Evolutionary conservation across 2,329 filamentous ascomycete species (phyloP).

Genomic region (Calonectria fujianensis): DNA sequence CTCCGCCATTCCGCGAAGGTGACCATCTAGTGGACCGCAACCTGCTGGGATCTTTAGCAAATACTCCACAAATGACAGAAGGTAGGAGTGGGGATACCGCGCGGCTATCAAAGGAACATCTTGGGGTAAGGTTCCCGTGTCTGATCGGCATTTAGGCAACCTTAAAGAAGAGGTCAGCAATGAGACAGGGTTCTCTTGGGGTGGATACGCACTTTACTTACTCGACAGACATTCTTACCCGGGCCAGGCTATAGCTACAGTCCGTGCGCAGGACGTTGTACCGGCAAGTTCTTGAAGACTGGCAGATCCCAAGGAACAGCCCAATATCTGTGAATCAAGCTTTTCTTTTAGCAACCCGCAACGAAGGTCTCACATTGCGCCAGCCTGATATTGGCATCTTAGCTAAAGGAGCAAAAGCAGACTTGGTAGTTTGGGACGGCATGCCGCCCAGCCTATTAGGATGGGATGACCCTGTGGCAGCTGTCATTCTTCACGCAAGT

Average conservation of each 20-base stretch:
- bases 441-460: conserved; percentile 69
- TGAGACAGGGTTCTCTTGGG: conserved; percentile 68
- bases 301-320: conserved; percentile 65
- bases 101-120: no score
- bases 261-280: conserved; percentile 63
- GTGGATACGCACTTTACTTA: conserved; percentile 74
- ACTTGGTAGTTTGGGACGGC: conserved; percentile 71
- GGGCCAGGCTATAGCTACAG: conserved; percentile 74
- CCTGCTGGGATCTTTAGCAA: no score
- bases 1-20: no score
- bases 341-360: conserved; percentile 72
- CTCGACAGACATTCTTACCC: conserved; percentile 69
- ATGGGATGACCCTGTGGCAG: conserved; percentile 73
- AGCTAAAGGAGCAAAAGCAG: conserved; percentile 70
- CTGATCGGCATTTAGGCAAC: no score
- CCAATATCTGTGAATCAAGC: conserved; percentile 73
- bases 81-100: no score
- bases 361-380: conserved; percentile 70
- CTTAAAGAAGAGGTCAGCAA: no score
- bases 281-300: conserved; percentile 59
- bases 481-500: conserved; percentile 72
- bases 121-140: no score
- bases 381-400: conserved; percentile 71
- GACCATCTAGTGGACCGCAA: no score
- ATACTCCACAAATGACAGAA: no score